These are phyloP conservation scores for Fusarium coffeatum DNA, from an alignment of 2,329 filamentous ascomycete genomes.

Conservation along the genomic window DNA sequence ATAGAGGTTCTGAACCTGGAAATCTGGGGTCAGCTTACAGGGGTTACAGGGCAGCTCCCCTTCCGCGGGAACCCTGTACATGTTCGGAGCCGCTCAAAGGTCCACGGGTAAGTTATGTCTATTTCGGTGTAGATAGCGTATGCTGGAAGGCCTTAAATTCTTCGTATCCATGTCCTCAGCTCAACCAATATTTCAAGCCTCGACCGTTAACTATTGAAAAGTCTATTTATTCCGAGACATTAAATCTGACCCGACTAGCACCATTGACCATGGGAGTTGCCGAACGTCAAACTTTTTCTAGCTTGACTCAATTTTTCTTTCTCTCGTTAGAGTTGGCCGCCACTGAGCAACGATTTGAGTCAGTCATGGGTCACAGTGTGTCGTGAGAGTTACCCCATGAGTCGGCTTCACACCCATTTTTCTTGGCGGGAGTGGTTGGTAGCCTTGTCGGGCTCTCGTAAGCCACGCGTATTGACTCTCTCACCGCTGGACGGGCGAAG, in stretches of 20 bases:
- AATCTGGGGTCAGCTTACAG: constrained; percentile 34
- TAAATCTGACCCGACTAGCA: not conserved
- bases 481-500: constrained; percentile 2
- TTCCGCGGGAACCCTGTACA: constrained; percentile 3
- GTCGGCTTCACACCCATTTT: not conserved
- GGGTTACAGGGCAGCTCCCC: not conserved
- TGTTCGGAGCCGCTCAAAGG: not conserved
- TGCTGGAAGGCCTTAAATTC: not conserved
- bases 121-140: not conserved
- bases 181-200: not conserved
- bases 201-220: constrained; percentile 19
- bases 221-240: constrained; percentile 10
- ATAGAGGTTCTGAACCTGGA: not conserved
- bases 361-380: constrained; percentile 36
- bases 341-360: constrained; percentile 35
- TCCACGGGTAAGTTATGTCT: not conserved
- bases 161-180: not conserved
- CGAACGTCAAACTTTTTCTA: not conserved
- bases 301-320: not conserved
- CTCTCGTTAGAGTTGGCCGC: not conserved
- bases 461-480: constrained; percentile 13
- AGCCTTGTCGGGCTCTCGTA: constrained; percentile 30
- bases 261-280: not conserved
- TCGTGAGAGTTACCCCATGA: not conserved
- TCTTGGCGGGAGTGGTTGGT: not conserved